Evolutionary conservation across 2,329 filamentous ascomycete species (phyloP), one percentile per base, ranked within the genome.

Genomic region (Aspergillus brasiliensis): DNA sequence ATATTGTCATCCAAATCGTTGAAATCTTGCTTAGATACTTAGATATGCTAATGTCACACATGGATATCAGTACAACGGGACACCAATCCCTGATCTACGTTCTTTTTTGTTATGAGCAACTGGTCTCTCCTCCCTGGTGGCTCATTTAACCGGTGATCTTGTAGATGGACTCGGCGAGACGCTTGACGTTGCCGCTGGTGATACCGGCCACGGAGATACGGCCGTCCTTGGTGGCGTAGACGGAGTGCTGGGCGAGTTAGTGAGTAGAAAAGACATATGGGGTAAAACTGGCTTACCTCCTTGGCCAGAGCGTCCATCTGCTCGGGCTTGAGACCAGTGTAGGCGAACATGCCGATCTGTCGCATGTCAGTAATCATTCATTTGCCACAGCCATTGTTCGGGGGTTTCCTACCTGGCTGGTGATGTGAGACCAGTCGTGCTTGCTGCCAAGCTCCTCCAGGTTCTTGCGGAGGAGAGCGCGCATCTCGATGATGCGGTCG

Each of bases 401-500:
- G 10, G 17, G 15, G 11, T n/a, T 46, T 37, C 67, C 56, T 72
- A 81, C 80, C 79, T 96, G 92, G 81, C 85, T 93, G 69, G 95
- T 98, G 81, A 99, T 99, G 85, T 99, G 95, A 78, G 89, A 91
- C 95, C 95, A 99, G 84, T 98, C 91, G 80, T 96, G 92, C 86
- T 92, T 92, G 84, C 91, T 95, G 76, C 94, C 94, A 64, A 97
- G 87, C 80, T 91, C 89, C 86, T 97, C 91, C 58, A 99, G 88
- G 83, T 98, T 96, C 71, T 92, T 86, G 86, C 95, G 96, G 75
- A 99, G 88, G 57, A 97, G 87, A 63, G 91, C 88, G 71, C 95
- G 91, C 95, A 99, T 99, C 79, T 88, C 91, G 81, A 99, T 98
- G 84, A 99, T 99, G 76, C 95, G 93, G 81, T 97, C 92, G 64